Base-by-base conservation (phyloP, 2,329 filamentous ascomycete species). In the Sclerotinia minor region DNA sequence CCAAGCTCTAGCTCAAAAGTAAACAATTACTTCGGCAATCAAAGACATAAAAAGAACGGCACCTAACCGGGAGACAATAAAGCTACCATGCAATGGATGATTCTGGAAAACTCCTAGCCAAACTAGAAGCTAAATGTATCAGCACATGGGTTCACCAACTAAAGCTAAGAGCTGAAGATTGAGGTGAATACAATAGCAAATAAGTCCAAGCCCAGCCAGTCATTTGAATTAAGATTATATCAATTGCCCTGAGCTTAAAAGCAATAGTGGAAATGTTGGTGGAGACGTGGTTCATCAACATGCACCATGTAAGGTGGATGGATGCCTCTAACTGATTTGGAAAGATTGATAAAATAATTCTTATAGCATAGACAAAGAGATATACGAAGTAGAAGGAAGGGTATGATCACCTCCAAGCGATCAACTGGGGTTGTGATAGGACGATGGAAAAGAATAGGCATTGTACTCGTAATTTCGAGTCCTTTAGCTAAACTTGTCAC, bases 181-280 rank as follows among this genome's bases (percentile, higher is more conserved):
- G 53, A 35, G n/a, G 38, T 17, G 17, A 41, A 41, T 41, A 17
- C 13, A 38, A 38, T 38, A 38, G 35, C 38, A 41, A 41, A 41
- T 41, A 41, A 41, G 29, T 55, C 32, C 32, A 55, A 55, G 35
- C 5, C 53, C 53, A n/a, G 19, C 53, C 53, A n/a, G 19, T 35
- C 29, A 55, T 55, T 21, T 55, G 29, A 21, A 35, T 32, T 32
- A 32, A 55, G 32, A 55, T 55, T 35, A 55, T 32, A 55, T 55
- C n/a, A 55, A 35, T 32, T 54, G 29, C 52, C 53, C 29, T 38
- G 53, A 55, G 32, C 53, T 35, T 55, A 15, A n/a, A 45, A n/a
- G 24, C 26, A 53, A 32, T 53, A 17, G 15, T 53, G 19, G 50
- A 26, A 26, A 29, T 32, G 38, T 19, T 45, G n/a, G 38, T 41